Evolutionary conservation across 805 yeast species (phyloP), one percentile per base, ranked within the genome.

Genomic region (Saccharomyces eubayanus): DNA sequence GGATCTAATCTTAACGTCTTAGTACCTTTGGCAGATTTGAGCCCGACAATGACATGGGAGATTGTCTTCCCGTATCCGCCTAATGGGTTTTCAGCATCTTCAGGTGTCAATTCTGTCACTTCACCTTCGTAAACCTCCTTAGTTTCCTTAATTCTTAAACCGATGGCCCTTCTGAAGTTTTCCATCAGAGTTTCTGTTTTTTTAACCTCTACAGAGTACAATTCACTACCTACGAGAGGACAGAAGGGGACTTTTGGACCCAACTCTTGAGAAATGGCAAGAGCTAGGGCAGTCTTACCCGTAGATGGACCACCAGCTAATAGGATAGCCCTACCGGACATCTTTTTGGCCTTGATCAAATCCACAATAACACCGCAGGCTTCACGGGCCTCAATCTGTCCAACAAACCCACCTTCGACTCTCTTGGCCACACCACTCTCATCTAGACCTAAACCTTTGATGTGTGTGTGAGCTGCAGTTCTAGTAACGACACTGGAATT

Each of bases 81-180:
- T 59, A 92, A 76, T 24, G 98, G 97, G 72, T 94, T 89, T 71
- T 92, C 97, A 31, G 95, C 87, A 74, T 94, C 98, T 72, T 89
- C 96, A 2, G 97, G 97, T 2, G 92, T 86, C 63, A 92, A 77
- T 69, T 92, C 99, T 28, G 95, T 92, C 50, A 94, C 97, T 71
- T 94, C 99, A 58, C 99, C 99, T 71, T 94, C 98, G 66, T 92
- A 94, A 6, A 94, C 96, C 71, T 94, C 99, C 67, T 94, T 94
- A 27, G 96, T 90, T 72, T 94, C 99, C 70, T 91, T 92, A 67
- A 94, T 90, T 72, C 97, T 82, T 58, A 94, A 79, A 2, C 99
- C 97, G 70, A 94, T 94, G 41, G 98, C 96, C 64, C 96, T 83
- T 74, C 99, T 82, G 74, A 94, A 92, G 68, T 90, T 89, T 72